A percentile compares a stretch with the other conserved stretches of the same genome.
Evolutionary conservation across 1,139 yeast species (phyloP).

Genomic region (Debaryomycetaceae sp.): DNA sequence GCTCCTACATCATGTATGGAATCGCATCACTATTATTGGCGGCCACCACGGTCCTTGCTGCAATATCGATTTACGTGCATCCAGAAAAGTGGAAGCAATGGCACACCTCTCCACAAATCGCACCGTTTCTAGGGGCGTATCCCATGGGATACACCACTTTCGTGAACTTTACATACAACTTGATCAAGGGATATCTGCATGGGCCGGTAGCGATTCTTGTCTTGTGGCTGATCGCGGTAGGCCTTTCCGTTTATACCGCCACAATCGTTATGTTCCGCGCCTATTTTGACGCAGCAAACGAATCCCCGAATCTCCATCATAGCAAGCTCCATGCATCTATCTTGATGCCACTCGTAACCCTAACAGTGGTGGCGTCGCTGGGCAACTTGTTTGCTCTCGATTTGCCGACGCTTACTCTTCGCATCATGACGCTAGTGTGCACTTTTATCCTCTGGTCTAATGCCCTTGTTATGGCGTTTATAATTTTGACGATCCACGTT

Average conservation of each 20-base stretch:
- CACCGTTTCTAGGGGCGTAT: slow-evolving; percentile 63
- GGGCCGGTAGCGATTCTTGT: slow-evolving; percentile 35
- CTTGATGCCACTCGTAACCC: slow-evolving; percentile 62
- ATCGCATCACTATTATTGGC: slow-evolving; percentile 40
- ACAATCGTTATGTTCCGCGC: slow-evolving; percentile 42
- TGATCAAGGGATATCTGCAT: slow-evolving; percentile 22
- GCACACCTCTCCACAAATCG: slow-evolving; percentile 34
- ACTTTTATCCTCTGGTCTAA: slow-evolving; percentile 55
- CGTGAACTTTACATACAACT: slow-evolving; percentile 38
- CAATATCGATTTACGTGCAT: slow-evolving; percentile 24
- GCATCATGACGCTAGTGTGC: slow-evolving; percentile 42
- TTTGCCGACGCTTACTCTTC: slow-evolving; percentile 29
- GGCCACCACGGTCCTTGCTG: slow-evolving; percentile 24
- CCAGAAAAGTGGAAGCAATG: slow-evolving; percentile 23
- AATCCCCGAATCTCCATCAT: slow-evolving; percentile 1
- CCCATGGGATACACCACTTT: slow-evolving; percentile 72
- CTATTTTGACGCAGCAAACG: slow-evolving; percentile 18
- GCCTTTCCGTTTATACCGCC: slow-evolving; percentile 42
- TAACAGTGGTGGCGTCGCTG: slow-evolving; percentile 62
- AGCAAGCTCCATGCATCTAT: slow-evolving; percentile 31
- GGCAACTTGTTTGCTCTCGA: slow-evolving; percentile 43
- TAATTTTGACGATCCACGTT: slow-evolving; percentile 42
- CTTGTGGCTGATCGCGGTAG: slow-evolving; percentile 61
- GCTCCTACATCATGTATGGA: slow-evolving; percentile 48
- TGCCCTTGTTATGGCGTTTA: slow-evolving; percentile 52